phyloP scores from a whole-genome alignment of 176 grass and related monocot species.

The Tillandsia fasciculata region DNA sequence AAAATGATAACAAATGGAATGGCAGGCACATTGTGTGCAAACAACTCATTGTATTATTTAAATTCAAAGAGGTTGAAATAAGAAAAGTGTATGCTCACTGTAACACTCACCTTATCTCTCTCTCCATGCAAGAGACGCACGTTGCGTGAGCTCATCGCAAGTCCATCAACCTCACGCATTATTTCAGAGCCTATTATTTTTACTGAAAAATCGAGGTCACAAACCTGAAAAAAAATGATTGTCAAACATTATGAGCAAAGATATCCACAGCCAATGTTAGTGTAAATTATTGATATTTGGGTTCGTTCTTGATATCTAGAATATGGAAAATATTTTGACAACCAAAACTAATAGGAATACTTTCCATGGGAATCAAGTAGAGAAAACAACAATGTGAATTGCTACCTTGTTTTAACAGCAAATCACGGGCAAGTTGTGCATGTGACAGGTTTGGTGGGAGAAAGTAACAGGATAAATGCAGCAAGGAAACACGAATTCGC shows the following conservation, averaged over 20 bases:
- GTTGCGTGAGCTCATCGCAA: conserved; percentile 96
- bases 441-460: too few species aligned
- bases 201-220: conserved; percentile 75
- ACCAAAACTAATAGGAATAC: too few species aligned
- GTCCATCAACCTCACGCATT: conserved; percentile 78
- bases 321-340: too few species aligned
- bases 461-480: too few species aligned
- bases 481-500: not conserved
- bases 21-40: not conserved
- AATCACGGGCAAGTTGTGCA: too few species aligned
- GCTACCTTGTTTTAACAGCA: too few species aligned
- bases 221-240: conserved; percentile 50
- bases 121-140: conserved; percentile 46
- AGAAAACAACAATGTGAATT: too few species aligned
- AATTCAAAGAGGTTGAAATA: not conserved
- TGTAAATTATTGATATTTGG: not conserved
- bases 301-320: not conserved
- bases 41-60: not conserved
- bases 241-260: not conserved
- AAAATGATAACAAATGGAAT: not conserved
- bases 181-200: conserved; percentile 80
- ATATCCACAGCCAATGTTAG: not conserved
- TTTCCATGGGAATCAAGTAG: too few species aligned
- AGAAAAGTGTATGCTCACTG: not conserved
- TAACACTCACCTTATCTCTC: conserved; percentile 51